Conservation (phyloP, 1,139 yeast species). For the Hansenula sp. region DNA sequence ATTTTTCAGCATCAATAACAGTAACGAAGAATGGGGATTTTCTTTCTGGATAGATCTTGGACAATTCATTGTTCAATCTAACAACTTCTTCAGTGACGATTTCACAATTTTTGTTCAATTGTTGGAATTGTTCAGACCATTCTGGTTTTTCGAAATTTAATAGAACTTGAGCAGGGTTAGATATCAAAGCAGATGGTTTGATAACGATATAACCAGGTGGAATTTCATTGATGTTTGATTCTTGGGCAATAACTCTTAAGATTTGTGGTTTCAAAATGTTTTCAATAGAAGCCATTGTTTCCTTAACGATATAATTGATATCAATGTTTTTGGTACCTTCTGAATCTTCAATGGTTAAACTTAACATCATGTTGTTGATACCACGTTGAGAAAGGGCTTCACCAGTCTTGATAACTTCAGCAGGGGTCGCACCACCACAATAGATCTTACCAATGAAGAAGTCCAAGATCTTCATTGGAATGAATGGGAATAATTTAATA, state of each 20-base stretch:
- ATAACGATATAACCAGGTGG: slow-evolving; percentile 86
- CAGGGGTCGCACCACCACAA: slow-evolving; percentile 84
- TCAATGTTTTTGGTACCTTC: slow-evolving; percentile 66
- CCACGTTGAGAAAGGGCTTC: slow-evolving; percentile 64
- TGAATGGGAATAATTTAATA: slow-evolving; percentile 66
- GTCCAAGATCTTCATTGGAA: slow-evolving; percentile 71
- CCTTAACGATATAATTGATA: slow-evolving; percentile 59
- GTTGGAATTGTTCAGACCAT: slow-evolving; percentile 51
- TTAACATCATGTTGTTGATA: slow-evolving; percentile 89
- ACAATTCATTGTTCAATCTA: slow-evolving; percentile 47
- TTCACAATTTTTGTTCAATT: slow-evolving; percentile 63
- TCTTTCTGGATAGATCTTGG: slow-evolving; percentile 57
- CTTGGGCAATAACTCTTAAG: slow-evolving; percentile 41
- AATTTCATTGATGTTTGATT: slow-evolving; percentile 52
- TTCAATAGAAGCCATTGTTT: slow-evolving; percentile 64
- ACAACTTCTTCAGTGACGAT: slow-evolving; percentile 52
- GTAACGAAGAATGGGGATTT: slow-evolving; percentile 80
- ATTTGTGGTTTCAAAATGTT: slow-evolving; percentile 75
- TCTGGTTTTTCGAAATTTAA: slow-evolving; percentile 54
- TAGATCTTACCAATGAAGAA: slow-evolving; percentile 76
- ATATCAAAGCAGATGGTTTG: slow-evolving; percentile 88
- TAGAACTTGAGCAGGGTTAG: slow-evolving; percentile 74
- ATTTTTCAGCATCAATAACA: slow-evolving; percentile 91
- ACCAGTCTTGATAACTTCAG: slow-evolving; percentile 71
- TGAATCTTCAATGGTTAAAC: slow-evolving; percentile 90